Base-by-base conservation (phyloP, 768 basidiomycete species). In the Kwoniella sp. region DNA sequence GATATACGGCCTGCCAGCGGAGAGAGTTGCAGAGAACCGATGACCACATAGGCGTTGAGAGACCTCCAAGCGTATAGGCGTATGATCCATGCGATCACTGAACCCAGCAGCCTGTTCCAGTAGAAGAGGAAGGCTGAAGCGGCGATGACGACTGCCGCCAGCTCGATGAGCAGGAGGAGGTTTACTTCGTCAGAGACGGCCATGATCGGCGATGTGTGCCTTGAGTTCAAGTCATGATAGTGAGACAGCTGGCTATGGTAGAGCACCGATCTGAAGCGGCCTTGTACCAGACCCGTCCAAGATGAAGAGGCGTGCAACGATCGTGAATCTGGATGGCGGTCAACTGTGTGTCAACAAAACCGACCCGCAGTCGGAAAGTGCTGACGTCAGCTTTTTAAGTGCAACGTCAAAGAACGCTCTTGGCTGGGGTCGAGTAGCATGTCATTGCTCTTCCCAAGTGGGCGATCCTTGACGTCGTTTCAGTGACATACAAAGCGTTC, bases 1-100 rank as follows among this genome's bases (percentile, higher is more conserved):
- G 92, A 80, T 44, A 98, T 83, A 57, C 91, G 78, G 27, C 93
- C 93, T 1, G 87, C 83, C 32, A 96, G 76, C 9, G 90, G 77
- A 2, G 92, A 92, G 72, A 96, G 82, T 68, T 96, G 91, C 20
- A 93, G 80, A n/a, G 89, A 88, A 19, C 89, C 88, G 49, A 91
- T 83, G 69, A 86, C 83, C 44, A 93, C 77, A 85, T 89, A 93
- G 57, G 84, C 79, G 67, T 86, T 67, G 44, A 82, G 81, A 52
- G 82, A 79, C 57, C 84, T 84, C 92, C 93, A 95, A 56, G 84
- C 83, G 52, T 81, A 74, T 6, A 88, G 65, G 25, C 89, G 85
- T 42, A 93, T 75, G 11, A 81, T 60, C 47, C 83, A 77, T 12
- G 84, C 81, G 53, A 90, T 75, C 48, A 87, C 53, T 48, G 80